Evolutionary conservation across 176 grass and related monocot species (phyloP), one percentile per base, ranked within the genome.

Genomic region (Eragrostis curvula): DNA sequence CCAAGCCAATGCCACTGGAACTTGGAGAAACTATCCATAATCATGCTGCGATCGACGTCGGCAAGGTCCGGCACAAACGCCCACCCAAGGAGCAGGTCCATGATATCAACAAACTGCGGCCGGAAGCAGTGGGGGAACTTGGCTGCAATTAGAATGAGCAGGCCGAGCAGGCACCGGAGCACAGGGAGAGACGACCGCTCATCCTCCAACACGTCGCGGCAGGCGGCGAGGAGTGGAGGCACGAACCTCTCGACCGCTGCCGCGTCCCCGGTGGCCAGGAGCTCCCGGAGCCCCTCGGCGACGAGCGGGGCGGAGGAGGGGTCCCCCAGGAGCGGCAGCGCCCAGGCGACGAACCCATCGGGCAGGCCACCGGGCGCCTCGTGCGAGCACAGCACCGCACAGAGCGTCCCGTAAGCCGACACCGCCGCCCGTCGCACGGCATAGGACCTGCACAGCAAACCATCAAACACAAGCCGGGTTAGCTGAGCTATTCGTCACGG

Each of bases 61-160:
- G 92, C 88, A 6, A 98, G 90, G 81, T 93, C 89, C 0, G 86
- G 92, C 86, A 93, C 88, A 74, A 98, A 98, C 12, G 64, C 79
- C 96, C 96, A 98, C 57, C 96, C 96, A 52, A 98, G 87, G 49
- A 98, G 96, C 32, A 98, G 50, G 82, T 98, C 96, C 41, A 98
- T 87, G 28, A 91, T 93, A 36, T 98, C 96, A 47, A 90, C 88
- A 79, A 98, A 98, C 50, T 90, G 96, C 15, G 88, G 96, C 23
- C 85, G 88, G 84, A 98, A 95, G 79, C 92, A 93, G 56, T 93
- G 86, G 32, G 85, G 86, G 40, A 93, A 98, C 81, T 95, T 98
- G 61, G 74, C 71, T 29, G 96, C 89, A 24, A 98, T 79, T 68
- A 98, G 61, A n/a, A 87, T 81, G 69, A 98, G 92, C 61, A 98